A percentile compares a stretch with the other conserved stretches of the same genome.
These are phyloP conservation scores for Thielaviopsis punctulata DNA, from an alignment of 2,329 filamentous ascomycete species.

Conservation along the genomic window DNA sequence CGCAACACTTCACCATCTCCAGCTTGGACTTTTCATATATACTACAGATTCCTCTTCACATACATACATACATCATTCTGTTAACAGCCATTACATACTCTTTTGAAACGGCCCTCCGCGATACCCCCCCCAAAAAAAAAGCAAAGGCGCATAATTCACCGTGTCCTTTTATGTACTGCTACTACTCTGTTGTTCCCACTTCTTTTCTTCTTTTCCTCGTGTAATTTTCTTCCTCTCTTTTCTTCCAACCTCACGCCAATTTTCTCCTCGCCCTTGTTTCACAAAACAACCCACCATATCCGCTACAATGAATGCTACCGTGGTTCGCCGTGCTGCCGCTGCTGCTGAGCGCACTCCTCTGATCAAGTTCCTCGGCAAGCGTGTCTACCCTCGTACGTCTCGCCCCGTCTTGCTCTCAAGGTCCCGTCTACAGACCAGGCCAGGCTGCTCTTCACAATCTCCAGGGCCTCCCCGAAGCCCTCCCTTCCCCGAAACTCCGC, in stretches of 20 bases:
- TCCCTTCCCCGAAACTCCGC: not conserved
- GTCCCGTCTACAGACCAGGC: no score
- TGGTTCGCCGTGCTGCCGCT: conserved; percentile 37
- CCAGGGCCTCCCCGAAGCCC: conserved; percentile 4
- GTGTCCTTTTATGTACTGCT: not conserved
- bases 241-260: not conserved
- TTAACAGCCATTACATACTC: no score
- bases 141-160: not conserved
- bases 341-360: conserved; percentile 42
- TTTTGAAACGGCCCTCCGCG: no score
- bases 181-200: not conserved
- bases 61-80: no score
- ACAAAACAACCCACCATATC: not conserved
- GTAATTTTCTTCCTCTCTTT: not conserved
- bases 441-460: no score
- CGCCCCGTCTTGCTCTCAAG: no score
- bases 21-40: not conserved
- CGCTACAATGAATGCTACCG: conserved; percentile 35
- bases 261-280: not conserved
- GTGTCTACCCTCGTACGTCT: conserved; percentile 38
- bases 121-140: not conserved
- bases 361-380: conserved; percentile 45
- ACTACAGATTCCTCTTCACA: no score
- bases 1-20: not conserved
- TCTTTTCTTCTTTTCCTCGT: not conserved